phyloP scores from a whole-genome alignment of 345 rosid species.

The Boechera stricta region DNA sequence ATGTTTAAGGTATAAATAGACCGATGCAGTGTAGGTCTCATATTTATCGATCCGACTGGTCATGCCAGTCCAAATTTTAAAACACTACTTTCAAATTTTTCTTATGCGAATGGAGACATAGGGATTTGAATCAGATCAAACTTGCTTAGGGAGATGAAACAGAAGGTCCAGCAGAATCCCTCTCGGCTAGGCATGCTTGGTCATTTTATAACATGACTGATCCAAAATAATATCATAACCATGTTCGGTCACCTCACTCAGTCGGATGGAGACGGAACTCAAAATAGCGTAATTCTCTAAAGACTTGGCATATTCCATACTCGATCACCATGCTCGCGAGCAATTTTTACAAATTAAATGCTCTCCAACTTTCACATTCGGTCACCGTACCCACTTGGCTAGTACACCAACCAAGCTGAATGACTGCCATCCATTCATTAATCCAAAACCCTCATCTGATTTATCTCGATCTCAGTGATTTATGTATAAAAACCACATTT shows the following conservation, averaged over 20 bases:
- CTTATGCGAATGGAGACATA: too few species aligned
- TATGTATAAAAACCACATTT: background rate
- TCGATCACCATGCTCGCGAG: background rate
- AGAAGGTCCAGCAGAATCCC: too few species aligned
- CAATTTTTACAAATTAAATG: background rate
- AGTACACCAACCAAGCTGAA: background rate
- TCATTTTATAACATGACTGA: too few species aligned
- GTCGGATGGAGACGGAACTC: background rate
- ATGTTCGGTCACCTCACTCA: background rate
- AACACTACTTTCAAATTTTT: too few species aligned
- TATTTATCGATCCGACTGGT: too few species aligned
- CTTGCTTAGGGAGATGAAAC: too few species aligned
- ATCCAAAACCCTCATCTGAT: background rate
- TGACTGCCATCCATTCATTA: background rate
- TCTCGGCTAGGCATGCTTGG: too few species aligned
- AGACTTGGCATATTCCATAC: background rate
- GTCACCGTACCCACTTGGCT: background rate
- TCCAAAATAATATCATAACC: too few species aligned
- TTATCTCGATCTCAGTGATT: background rate
- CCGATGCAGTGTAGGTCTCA: too few species aligned
- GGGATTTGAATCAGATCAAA: too few species aligned
- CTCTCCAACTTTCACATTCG: background rate
- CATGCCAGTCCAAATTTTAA: too few species aligned
- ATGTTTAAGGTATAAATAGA: too few species aligned
- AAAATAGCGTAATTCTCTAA: background rate